A percentile compares a stretch with the other conserved stretches of the same genome.
Evolutionary conservation across 2,329 filamentous ascomycete species (phyloP).

Genomic region (Cercospora zeina): DNA sequence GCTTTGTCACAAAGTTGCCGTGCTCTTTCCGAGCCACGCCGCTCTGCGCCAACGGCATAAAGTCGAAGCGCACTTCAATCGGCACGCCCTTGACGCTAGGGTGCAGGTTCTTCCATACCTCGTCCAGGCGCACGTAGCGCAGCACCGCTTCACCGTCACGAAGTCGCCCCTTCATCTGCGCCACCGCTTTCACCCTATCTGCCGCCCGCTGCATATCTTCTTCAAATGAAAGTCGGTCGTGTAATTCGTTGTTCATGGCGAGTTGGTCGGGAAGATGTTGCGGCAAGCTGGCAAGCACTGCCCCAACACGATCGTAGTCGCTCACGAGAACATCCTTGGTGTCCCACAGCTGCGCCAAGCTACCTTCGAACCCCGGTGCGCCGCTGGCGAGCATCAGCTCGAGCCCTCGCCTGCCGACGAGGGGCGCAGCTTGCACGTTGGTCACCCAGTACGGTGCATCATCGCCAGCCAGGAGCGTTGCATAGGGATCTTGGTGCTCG

Average conservation of each 20-base stretch:
- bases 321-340: constrained; percentile 24
- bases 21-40: constrained; percentile 14
- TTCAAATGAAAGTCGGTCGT: constrained; percentile 21
- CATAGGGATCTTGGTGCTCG: constrained; percentile 18
- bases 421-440: constrained; percentile 37
- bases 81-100: constrained; percentile 16
- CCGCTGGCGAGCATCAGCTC: constrained; percentile 34
- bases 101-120: constrained; percentile 26
- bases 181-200: constrained; percentile 17
- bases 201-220: constrained; percentile 20
- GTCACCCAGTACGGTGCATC: constrained; percentile 32
- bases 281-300: constrained; percentile 22
- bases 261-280: constrained; percentile 14
- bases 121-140: constrained; percentile 29
- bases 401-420: constrained; percentile 35
- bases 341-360: constrained; percentile 29
- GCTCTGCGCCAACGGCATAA: constrained; percentile 8
- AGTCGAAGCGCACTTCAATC: constrained; percentile 28
- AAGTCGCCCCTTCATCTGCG: constrained; percentile 24
- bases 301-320: constrained; percentile 19
- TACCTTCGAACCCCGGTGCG: constrained; percentile 29
- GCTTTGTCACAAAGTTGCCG: constrained; percentile 17
- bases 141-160: constrained; percentile 21
- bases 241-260: constrained; percentile 15
- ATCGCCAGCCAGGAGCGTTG: constrained; percentile 18